Base-by-base conservation (phyloP, 306 rosid species). In the Quercus parvula region DNA sequence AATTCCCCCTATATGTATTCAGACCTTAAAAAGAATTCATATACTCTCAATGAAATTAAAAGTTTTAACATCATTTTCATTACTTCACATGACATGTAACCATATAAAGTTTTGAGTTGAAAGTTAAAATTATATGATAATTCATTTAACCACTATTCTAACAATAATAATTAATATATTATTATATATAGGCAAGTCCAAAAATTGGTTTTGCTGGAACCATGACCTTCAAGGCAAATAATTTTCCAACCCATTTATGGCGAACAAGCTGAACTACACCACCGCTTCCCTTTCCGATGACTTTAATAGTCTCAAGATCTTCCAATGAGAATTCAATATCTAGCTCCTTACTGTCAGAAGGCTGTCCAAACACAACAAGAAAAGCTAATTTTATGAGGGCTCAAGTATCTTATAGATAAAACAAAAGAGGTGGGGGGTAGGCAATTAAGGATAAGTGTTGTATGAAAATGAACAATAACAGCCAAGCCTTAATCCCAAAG, bases 241-340 rank as follows among this genome's bases (percentile, higher is more conserved):
- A 81, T 79, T 77, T 89, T 30, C 99, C 97, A 17, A 86, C 88
- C 99, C 99, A 96, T 84, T 96, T 96, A 81, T 93, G 99, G 70
- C 90, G 98, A 86, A 93, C 99, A 66, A 96, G 98, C 80, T 96
- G 99, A 12, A 96, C 99, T 24, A 96, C 96, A 33, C 98, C 99
- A 4, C 99, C 99, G 57, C 98, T 93, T 61, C 98, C 99, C 76
- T 95, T 95, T 54, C 99, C 99, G 59, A 95, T 93, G 56, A 93
- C 98, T 83, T 92, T 95, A 78, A 93, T 71, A 58, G 96, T 89
- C 88, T 96, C 99, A 44, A 96, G 89, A 76, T 93, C 99, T 58
- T 91, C 99, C 84, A 90, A 86, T 0, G 92, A 85, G 87, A 96
- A 84, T 76, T 96, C 92, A 10, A 81, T 84, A 74, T 90, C 90